Conservation (phyloP, 2,329 filamentous ascomycete genomes). For the Fusarium albosuccineum region DNA sequence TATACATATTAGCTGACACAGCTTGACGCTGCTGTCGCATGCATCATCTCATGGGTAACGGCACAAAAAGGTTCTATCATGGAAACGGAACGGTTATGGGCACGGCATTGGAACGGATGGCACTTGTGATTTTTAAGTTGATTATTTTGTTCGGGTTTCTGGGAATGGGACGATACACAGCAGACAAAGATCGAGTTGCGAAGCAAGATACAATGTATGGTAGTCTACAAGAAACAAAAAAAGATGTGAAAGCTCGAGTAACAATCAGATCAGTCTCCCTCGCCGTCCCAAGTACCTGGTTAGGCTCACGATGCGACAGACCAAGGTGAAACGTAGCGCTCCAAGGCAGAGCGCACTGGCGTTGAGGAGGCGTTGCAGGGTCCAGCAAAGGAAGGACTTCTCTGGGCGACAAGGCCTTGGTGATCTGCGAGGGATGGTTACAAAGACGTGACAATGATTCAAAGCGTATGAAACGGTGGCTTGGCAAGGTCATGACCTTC, state of each 20-base stretch:
- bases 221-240: constrained; percentile 9
- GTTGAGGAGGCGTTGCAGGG: constrained; percentile 18
- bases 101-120: constrained; percentile 35
- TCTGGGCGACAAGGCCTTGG: not conserved
- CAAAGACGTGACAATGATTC: not conserved
- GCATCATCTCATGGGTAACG: constrained; percentile 45
- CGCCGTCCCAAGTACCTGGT: constrained; percentile 3
- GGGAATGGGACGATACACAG: constrained; percentile 12
- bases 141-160: constrained; percentile 12
- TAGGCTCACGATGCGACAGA: constrained; percentile 9
- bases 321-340: constrained; percentile 23
- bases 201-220: constrained; percentile 20
- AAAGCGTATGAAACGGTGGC: constrained; percentile 4
- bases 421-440: constrained; percentile 20
- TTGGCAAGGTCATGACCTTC: constrained; percentile 6
- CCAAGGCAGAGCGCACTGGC: constrained; percentile 1
- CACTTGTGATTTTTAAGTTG: constrained; percentile 5
- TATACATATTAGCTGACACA: constrained; percentile 41
- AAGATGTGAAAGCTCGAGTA: constrained; percentile 19
- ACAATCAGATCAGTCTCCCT: not conserved
- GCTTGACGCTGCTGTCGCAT: constrained; percentile 45
- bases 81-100: constrained; percentile 35
- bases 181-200: constrained; percentile 13
- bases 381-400: not conserved
- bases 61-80: constrained; percentile 45